A percentile compares a stretch with the other conserved stretches of the same genome.
Conservation (phyloP, 169 alveolate genomes). For the Besnoitia besnoiti region DNA sequence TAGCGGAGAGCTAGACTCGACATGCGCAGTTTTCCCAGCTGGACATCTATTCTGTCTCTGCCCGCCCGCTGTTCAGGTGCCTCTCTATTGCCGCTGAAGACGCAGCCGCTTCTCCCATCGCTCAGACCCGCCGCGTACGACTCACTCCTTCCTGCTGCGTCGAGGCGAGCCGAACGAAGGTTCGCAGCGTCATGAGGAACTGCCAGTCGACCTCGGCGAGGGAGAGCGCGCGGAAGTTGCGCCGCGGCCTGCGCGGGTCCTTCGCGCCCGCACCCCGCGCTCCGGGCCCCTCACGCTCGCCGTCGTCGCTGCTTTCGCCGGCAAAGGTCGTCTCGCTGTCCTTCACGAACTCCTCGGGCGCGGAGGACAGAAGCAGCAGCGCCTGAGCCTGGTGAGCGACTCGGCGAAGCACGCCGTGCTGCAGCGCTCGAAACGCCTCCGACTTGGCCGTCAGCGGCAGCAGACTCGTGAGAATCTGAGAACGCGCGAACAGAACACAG, state of each 20-base stretch:
- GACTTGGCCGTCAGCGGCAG: constrained; percentile 7
- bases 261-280: background rate
- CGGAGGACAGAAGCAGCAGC: background rate
- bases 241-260: background rate
- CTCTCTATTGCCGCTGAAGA: too few species aligned
- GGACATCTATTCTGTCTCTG: too few species aligned
- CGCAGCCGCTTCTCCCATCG: background rate
- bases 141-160: background rate
- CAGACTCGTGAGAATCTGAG: background rate
- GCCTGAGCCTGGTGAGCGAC: constrained; percentile 11
- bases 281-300: background rate
- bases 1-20: too few species aligned
- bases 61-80: too few species aligned
- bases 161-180: background rate
- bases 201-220: constrained; percentile 11
- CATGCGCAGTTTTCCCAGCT: too few species aligned
- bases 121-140: background rate
- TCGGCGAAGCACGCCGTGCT: constrained; percentile 15
- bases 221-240: background rate
- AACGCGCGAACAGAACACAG: background rate
- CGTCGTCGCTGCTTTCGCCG: background rate
- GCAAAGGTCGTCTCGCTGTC: background rate
- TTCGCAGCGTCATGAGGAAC: background rate
- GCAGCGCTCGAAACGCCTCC: constrained; percentile 11
- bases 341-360: background rate